Evolutionary conservation across 257 asterid species (phyloP).

Genomic region (Forsythia viridissima): DNA sequence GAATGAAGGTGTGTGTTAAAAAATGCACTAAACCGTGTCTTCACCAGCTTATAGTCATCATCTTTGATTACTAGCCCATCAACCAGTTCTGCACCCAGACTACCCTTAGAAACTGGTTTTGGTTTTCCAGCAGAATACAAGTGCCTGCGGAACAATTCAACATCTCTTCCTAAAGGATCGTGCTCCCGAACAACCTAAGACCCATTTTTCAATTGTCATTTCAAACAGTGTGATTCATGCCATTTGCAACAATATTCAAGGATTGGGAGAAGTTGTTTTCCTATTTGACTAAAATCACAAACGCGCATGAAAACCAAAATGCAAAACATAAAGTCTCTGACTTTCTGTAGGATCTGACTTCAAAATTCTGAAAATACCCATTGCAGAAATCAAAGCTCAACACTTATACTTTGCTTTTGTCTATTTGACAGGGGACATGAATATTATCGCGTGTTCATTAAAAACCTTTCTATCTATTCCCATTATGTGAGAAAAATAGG

Average conservation of each 20-base stretch:
- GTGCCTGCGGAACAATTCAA: constrained; percentile 70
- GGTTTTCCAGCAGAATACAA: constrained; percentile 57
- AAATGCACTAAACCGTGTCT: constrained; percentile 89
- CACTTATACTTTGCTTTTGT: background rate
- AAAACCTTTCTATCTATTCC: background rate
- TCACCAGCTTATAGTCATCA: constrained; percentile 83
- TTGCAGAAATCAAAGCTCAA: background rate
- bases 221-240: background rate
- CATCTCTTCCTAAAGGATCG: constrained; percentile 82
- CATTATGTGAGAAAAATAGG: background rate
- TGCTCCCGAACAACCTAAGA: constrained; percentile 89
- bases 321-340: background rate
- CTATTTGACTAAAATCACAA: background rate
- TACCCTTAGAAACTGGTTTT: constrained; percentile 71
- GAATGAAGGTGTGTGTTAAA: constrained; percentile 80
- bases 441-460: background rate
- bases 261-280: background rate
- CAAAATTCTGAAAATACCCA: background rate
- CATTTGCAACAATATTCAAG: background rate
- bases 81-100: constrained; percentile 78
- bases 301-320: background rate
- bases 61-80: constrained; percentile 74
- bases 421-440: background rate
- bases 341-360: background rate
- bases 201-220: background rate